Conservation (phyloP, 495 filamentous ascomycete genomes). For the Penicillium pancosmium region DNA sequence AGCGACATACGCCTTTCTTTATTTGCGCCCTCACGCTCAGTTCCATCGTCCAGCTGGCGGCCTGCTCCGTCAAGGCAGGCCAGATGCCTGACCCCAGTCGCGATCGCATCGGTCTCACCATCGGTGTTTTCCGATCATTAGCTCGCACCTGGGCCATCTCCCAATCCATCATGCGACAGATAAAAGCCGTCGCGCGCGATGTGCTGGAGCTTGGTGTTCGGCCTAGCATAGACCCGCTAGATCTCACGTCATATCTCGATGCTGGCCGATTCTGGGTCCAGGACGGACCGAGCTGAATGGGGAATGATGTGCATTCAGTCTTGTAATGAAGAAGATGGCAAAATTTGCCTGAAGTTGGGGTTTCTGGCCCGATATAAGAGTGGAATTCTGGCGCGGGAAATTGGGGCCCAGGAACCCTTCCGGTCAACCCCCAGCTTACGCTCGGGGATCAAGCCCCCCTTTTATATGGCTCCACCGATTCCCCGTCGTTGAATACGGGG, state of each 20-base stretch:
- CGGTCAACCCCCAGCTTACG: too few relatives aligned
- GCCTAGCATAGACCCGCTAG: slow-evolving; percentile 45
- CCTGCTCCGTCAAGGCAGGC: slow-evolving; percentile 70
- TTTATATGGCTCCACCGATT: too few relatives aligned
- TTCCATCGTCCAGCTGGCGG: slow-evolving; percentile 60
- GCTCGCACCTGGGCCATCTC: slow-evolving; percentile 79
- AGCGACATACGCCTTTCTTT: slow-evolving; percentile 85
- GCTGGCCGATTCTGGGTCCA: slow-evolving; percentile 44
- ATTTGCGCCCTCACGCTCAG: slow-evolving; percentile 72
- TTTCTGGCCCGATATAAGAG: neutral
- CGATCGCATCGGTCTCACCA: slow-evolving; percentile 77
- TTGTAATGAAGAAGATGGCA: neutral
- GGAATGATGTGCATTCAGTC: neutral
- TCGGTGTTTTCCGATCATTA: slow-evolving; percentile 77
- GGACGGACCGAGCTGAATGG: slow-evolving; percentile 26
- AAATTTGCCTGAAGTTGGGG: neutral
- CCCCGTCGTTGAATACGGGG: too few relatives aligned
- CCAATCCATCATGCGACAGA: slow-evolving; percentile 69
- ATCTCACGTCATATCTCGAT: slow-evolving; percentile 43
- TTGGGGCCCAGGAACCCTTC: too few relatives aligned
- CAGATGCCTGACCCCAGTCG: slow-evolving; percentile 71
- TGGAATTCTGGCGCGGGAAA: too few relatives aligned
- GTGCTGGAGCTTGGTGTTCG: slow-evolving; percentile 50
- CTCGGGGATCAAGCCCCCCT: too few relatives aligned
- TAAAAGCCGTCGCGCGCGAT: slow-evolving; percentile 56